These are phyloP conservation scores for Scutellaria baicalensis DNA, from an alignment of 257 asterid genomes.

Conservation along the genomic window DNA sequence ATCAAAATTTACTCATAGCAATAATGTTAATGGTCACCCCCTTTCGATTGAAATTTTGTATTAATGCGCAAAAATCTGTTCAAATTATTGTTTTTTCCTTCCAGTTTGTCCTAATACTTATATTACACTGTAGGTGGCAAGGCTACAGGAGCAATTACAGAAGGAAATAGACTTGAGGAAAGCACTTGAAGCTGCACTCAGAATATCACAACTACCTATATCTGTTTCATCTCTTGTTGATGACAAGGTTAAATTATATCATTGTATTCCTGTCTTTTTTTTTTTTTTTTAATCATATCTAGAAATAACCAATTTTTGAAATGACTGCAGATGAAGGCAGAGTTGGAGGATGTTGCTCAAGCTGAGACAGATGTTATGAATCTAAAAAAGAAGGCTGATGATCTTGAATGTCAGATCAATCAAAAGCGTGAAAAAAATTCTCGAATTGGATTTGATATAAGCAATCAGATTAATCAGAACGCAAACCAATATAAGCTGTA, in stretches of 20 bases:
- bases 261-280: neutral
- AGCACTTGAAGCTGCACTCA: slow-evolving; percentile 64
- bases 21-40: neutral
- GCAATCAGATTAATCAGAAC: slow-evolving; percentile 36
- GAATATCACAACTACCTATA: slow-evolving; percentile 36
- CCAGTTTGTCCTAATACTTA: neutral
- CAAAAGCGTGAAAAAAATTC: slow-evolving; percentile 60
- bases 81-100: neutral
- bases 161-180: slow-evolving; percentile 68
- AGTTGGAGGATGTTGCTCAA: slow-evolving; percentile 59
- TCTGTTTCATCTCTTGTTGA: slow-evolving; percentile 42
- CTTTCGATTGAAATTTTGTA: neutral
- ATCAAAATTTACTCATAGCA: neutral
- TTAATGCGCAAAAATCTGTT: neutral
- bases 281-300: neutral
- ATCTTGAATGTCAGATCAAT: slow-evolving; percentile 55
- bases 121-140: slow-evolving; percentile 52
- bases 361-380: slow-evolving; percentile 50
- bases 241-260: slow-evolving; percentile 46
- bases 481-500: slow-evolving; percentile 42
- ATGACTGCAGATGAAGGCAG: slow-evolving; percentile 47
- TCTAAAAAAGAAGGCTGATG: slow-evolving; percentile 61
- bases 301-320: slow-evolving; percentile 15
- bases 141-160: slow-evolving; percentile 64
- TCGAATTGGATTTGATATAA: slow-evolving; percentile 34